A percentile compares a stretch with the other conserved stretches of the same genome.
Evolutionary conservation across 306 rosid genomes (phyloP).

Genomic region (Vigna unguiculata): DNA sequence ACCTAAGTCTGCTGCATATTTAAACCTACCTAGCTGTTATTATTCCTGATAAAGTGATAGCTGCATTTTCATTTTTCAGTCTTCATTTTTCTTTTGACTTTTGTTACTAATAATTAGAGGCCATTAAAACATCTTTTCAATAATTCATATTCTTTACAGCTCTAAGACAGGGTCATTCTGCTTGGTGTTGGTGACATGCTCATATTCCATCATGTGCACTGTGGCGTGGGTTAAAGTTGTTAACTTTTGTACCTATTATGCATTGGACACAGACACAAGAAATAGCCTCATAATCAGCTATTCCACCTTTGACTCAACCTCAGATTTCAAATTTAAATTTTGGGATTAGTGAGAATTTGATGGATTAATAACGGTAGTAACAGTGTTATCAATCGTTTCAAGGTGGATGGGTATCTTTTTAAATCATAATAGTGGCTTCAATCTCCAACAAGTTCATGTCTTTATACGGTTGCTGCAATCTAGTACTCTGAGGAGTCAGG

Average conservation of each 20-base stretch:
- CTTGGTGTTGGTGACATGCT: slow-evolving; percentile 11
- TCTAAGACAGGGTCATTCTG: slow-evolving; percentile 19
- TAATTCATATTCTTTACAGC: slow-evolving; percentile 44
- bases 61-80: not conserved
- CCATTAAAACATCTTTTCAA: slow-evolving; percentile 29
- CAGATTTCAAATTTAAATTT: slow-evolving; percentile 39
- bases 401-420: slow-evolving; percentile 10
- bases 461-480: slow-evolving; percentile 38
- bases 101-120: slow-evolving; percentile 35
- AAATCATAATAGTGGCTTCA: slow-evolving; percentile 38
- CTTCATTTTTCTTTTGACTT: slow-evolving; percentile 28
- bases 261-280: slow-evolving; percentile 4
- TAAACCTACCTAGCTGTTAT: slow-evolving; percentile 40
- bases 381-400: slow-evolving; percentile 36
- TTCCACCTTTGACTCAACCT: slow-evolving; percentile 35
- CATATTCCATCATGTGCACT: slow-evolving; percentile 40
- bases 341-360: slow-evolving; percentile 36
- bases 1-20: slow-evolving; percentile 23
- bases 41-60: slow-evolving; percentile 16
- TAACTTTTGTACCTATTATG: slow-evolving; percentile 38
- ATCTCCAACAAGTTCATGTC: slow-evolving; percentile 27
- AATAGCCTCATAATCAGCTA: slow-evolving; percentile 41
- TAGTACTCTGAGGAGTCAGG: slow-evolving; percentile 21
- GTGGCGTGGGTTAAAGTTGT: slow-evolving; percentile 17
- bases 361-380: slow-evolving; percentile 9